Percentiles rank a stretch among this genome's conserved stretches.
These are phyloP conservation scores for Lyophyllum shimeji DNA, from an alignment of 768 basidiomycete genomes.

Conservation along the genomic window DNA sequence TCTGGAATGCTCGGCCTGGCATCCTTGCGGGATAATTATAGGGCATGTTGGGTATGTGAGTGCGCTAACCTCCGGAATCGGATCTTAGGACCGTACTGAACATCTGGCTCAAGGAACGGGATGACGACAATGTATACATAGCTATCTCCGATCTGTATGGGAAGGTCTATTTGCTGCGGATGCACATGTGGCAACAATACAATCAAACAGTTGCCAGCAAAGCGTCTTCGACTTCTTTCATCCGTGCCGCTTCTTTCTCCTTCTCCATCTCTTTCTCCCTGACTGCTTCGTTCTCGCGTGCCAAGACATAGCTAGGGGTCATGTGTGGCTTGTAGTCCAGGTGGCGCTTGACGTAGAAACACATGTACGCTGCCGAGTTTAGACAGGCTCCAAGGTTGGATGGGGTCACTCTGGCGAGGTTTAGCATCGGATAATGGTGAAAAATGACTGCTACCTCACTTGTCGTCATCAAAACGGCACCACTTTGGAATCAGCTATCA, in stretches of 20 bases:
- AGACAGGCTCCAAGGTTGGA: slow-evolving; percentile 70
- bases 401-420: slow-evolving; percentile 57
- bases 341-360: slow-evolving; percentile 90
- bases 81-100: not conserved
- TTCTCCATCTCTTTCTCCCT: slow-evolving; percentile 50
- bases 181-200: not conserved
- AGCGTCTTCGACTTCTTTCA: slow-evolving; percentile 68
- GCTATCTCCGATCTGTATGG: slow-evolving; percentile 3
- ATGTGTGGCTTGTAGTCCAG: slow-evolving; percentile 78
- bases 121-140: not conserved
- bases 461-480: slow-evolving; percentile 95
- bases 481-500: slow-evolving; percentile 47
- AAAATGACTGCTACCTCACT: slow-evolving; percentile 39
- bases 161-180: not conserved
- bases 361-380: slow-evolving; percentile 85
- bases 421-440: slow-evolving; percentile 7
- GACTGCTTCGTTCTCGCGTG: slow-evolving; percentile 65
- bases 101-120: not conserved
- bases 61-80: not conserved
- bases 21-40: slow-evolving; percentile 42
- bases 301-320: slow-evolving; percentile 65
- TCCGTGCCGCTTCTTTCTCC: slow-evolving; percentile 49
- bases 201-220: slow-evolving; percentile 49
- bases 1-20: slow-evolving; percentile 68
- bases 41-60: not conserved